Percentiles rank a stretch among this genome's conserved stretches.
Conservation (phyloP, 768 basidiomycete species). For the Flagelloscypha sp. region DNA sequence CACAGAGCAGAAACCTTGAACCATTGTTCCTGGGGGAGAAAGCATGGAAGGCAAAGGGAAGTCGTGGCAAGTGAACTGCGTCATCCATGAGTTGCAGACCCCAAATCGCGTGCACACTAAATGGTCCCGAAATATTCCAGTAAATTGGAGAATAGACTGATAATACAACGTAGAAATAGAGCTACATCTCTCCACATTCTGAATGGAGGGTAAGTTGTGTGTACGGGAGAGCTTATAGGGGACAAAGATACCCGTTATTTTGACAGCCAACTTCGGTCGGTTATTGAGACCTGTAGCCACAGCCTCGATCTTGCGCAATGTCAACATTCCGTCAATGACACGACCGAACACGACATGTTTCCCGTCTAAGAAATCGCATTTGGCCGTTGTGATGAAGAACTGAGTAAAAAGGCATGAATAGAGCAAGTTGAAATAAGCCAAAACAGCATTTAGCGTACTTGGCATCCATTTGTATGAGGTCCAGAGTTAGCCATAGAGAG, state of each 20-base stretch:
- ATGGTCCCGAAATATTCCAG: no score
- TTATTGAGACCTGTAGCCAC: constrained; percentile 89
- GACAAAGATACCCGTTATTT: constrained; percentile 65
- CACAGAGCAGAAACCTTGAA: no score
- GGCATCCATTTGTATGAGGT: constrained; percentile 89
- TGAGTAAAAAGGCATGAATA: constrained; percentile 20
- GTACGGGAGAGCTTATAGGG: not conserved
- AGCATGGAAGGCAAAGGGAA: no score
- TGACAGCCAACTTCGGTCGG: constrained; percentile 80
- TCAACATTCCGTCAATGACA: constrained; percentile 90
- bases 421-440: not conserved
- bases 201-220: not conserved
- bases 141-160: not conserved
- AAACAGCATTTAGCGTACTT: constrained; percentile 30
- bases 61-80: no score
- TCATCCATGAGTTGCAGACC: no score
- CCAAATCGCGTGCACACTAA: no score
- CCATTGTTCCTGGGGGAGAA: no score
- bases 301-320: constrained; percentile 92
- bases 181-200: constrained; percentile 34
- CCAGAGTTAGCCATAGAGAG: constrained; percentile 98
- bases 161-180: constrained; percentile 3
- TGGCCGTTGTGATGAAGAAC: constrained; percentile 96
- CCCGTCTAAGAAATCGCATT: constrained; percentile 92
- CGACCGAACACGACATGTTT: constrained; percentile 92